Percentiles rank a stretch among this genome's conserved stretches.
phyloP scores from a whole-genome alignment of 495 filamentous ascomycete species.

The Tetracladium setigerum region DNA sequence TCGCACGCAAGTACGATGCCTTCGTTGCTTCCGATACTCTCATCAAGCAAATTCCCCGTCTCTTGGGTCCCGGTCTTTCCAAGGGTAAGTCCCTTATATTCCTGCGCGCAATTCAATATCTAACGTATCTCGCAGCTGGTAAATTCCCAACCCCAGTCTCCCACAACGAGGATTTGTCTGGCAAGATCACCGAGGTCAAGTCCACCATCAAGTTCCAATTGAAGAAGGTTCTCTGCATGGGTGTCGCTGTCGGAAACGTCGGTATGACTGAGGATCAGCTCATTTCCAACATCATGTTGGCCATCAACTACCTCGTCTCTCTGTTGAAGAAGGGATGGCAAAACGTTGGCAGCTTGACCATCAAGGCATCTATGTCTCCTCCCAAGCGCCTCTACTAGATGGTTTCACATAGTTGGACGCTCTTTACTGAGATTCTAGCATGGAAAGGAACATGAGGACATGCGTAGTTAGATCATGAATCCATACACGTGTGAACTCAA shows the following conservation, averaged over 20 bases:
- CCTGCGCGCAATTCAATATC: constrained; percentile 12
- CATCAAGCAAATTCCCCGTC: constrained; percentile 99
- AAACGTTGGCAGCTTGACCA: constrained; percentile 97
- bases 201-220: constrained; percentile 99
- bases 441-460: neutral
- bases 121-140: constrained; percentile 54
- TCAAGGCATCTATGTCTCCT: constrained; percentile 99
- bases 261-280: constrained; percentile 95
- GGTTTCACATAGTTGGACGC: constrained; percentile 11
- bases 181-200: constrained; percentile 98
- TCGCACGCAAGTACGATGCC: constrained; percentile 99
- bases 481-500: constrained; percentile 4
- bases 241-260: constrained; percentile 97
- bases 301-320: constrained; percentile 99
- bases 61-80: constrained; percentile 94
- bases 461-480: constrained; percentile 11
- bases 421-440: constrained; percentile 21
- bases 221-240: constrained; percentile 99
- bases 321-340: constrained; percentile 99
- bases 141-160: constrained; percentile 99
- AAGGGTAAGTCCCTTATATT: constrained; percentile 59
- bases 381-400: constrained; percentile 92
- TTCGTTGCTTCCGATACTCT: constrained; percentile 93
- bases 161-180: constrained; percentile 83
- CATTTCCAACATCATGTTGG: constrained; percentile 90